Conservation (phyloP, 169 alveolate species). For the Plasmodium coatneyi region DNA sequence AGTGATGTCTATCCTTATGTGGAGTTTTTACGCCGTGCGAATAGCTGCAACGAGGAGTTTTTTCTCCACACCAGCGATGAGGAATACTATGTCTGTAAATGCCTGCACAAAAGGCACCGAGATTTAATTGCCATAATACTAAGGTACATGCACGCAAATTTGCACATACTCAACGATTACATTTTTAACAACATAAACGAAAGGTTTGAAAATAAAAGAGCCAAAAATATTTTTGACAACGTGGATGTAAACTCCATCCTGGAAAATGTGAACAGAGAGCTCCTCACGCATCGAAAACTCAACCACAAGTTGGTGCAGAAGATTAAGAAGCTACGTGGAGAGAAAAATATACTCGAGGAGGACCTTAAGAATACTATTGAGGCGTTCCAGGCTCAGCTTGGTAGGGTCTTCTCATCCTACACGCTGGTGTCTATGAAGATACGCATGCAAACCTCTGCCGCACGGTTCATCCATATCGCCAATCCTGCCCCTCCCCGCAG, state of each 20-base stretch:
- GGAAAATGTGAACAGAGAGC: slow-evolving; percentile 44
- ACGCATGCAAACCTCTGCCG: background rate
- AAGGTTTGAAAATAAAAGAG: slow-evolving; percentile 12
- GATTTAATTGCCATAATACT: slow-evolving; percentile 38
- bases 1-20: slow-evolving; percentile 36
- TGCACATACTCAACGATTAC: slow-evolving; percentile 41
- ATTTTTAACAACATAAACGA: slow-evolving; percentile 53
- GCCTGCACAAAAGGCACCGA: slow-evolving; percentile 49
- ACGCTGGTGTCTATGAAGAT: too few species aligned
- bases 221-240: slow-evolving; percentile 39
- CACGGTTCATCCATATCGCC: background rate
- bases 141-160: slow-evolving; percentile 63
- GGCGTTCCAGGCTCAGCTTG: slow-evolving; percentile 54
- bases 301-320: slow-evolving; percentile 11
- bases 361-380: slow-evolving; percentile 56
- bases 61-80: slow-evolving; percentile 10
- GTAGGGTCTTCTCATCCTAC: background rate
- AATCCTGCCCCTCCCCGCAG: background rate
- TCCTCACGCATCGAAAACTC: slow-evolving; percentile 8
- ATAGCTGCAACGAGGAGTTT: background rate
- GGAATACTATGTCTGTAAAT: slow-evolving; percentile 38
- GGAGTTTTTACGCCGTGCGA: background rate
- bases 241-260: slow-evolving; percentile 37
- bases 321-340: slow-evolving; percentile 28
- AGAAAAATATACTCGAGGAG: slow-evolving; percentile 54